phyloP scores from a whole-genome alignment of 331 rosid genomes.

The Rosa hybrid region DNA sequence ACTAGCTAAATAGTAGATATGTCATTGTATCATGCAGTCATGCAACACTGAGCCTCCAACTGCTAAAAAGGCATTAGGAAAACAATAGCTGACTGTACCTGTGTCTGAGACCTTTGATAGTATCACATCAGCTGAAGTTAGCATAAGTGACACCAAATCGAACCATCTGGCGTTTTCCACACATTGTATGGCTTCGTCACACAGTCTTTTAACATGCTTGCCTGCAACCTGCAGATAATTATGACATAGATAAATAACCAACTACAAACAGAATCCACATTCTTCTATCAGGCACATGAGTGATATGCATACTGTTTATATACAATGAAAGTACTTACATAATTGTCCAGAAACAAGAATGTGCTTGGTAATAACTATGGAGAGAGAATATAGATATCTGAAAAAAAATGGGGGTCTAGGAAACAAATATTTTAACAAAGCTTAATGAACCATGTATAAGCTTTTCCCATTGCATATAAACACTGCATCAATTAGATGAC shows the following conservation, averaged over 20 bases:
- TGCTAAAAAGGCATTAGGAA: not conserved
- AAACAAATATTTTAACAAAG: not conserved
- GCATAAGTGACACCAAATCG: conserved; percentile 83
- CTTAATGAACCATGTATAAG: not conserved
- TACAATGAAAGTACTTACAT: not conserved
- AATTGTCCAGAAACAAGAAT: not conserved
- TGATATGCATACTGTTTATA: not conserved
- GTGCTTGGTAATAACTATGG: not conserved
- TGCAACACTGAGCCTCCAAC: not conserved
- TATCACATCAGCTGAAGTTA: conserved; percentile 83
- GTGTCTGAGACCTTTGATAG: conserved; percentile 88
- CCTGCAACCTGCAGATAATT: conserved; percentile 65
- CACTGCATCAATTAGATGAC: no score
- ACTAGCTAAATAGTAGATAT: not conserved
- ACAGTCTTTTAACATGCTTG: conserved; percentile 74
- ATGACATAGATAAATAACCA: conserved; percentile 1
- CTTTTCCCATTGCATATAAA: no score
- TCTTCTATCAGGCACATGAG: not conserved
- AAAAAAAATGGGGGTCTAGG: not conserved
- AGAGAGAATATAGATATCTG: not conserved
- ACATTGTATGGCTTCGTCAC: conserved; percentile 72
- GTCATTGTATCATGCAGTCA: not conserved
- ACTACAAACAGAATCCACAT: conserved; percentile 3
- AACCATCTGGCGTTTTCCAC: conserved; percentile 71
- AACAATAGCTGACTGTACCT: conserved; percentile 43